Conservation (phyloP, 768 basidiomycete species). For the Dacryopinax primogenitus region DNA sequence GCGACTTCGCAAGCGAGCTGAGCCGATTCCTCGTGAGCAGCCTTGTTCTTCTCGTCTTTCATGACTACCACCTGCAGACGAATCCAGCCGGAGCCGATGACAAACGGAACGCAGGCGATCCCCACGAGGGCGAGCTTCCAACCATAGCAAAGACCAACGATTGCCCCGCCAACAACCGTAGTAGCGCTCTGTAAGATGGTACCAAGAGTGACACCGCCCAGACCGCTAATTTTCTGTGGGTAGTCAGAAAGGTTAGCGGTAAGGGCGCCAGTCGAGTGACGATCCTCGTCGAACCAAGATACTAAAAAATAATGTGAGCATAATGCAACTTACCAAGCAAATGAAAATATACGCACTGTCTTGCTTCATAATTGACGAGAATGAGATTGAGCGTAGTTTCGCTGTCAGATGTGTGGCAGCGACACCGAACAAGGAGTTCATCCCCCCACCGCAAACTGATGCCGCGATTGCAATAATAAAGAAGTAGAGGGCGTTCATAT, state of each 20-base stretch:
- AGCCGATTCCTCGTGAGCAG: slow-evolving; percentile 29
- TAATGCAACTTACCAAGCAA: background rate
- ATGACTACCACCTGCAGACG: slow-evolving; percentile 31
- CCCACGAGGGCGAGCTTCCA: slow-evolving; percentile 28
- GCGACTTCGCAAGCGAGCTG: slow-evolving; percentile 36
- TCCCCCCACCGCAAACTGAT: slow-evolving; percentile 44
- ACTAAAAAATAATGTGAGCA: slow-evolving; percentile 20
- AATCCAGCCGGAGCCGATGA: slow-evolving; percentile 40
- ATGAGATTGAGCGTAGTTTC: slow-evolving; percentile 56
- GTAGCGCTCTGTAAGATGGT: slow-evolving; percentile 29
- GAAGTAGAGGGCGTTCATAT: slow-evolving; percentile 36
- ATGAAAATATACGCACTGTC: slow-evolving; percentile 51
- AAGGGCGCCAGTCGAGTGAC: slow-evolving; percentile 41
- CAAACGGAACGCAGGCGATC: slow-evolving; percentile 52
- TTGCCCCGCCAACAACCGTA: slow-evolving; percentile 20
- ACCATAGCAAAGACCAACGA: slow-evolving; percentile 28
- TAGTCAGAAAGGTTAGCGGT: slow-evolving; percentile 29
- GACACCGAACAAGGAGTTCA: slow-evolving; percentile 56
- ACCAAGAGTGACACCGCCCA: slow-evolving; percentile 29
- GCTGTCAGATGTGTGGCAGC: slow-evolving; percentile 59
- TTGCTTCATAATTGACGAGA: slow-evolving; percentile 73
- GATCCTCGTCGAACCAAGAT: slow-evolving; percentile 79
- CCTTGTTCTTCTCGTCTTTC: slow-evolving; percentile 32
- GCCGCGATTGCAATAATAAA: slow-evolving; percentile 69
- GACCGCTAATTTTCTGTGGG: slow-evolving; percentile 30